A percentile compares a stretch with the other conserved stretches of the same genome.
These are phyloP conservation scores for Yarrowia yakushimensis DNA, from an alignment of 805 yeast genomes.

Conservation along the genomic window DNA sequence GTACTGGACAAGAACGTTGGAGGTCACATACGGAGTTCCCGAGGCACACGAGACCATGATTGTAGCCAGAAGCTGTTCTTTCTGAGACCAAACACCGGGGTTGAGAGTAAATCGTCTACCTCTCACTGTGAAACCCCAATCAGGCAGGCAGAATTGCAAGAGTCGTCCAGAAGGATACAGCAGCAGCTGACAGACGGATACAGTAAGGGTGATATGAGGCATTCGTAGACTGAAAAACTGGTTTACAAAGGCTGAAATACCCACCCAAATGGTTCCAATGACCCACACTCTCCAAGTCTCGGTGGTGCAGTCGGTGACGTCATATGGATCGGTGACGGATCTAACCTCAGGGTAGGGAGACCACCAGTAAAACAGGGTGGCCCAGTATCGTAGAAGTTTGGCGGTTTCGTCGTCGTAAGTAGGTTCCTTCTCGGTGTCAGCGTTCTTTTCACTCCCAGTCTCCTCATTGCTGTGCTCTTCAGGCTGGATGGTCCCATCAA, in stretches of 20 bases:
- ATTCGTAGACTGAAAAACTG: constrained; percentile 49
- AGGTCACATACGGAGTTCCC: constrained; percentile 39
- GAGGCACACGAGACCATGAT: constrained; percentile 39
- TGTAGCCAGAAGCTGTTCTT: constrained; percentile 61
- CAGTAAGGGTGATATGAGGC: constrained; percentile 49
- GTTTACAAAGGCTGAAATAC: constrained; percentile 31
- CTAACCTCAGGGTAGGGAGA: constrained; percentile 68
- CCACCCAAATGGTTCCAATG: constrained; percentile 37
- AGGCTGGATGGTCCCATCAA: not conserved
- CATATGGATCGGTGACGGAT: constrained; percentile 53
- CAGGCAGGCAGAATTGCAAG: constrained; percentile 28
- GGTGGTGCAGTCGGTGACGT: constrained; percentile 46
- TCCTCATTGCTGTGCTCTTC: not conserved
- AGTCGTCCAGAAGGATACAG: constrained; percentile 53
- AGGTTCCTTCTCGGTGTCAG: not conserved
- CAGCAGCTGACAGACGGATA: constrained; percentile 53
- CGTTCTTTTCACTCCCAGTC: not conserved
- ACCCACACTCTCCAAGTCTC: constrained; percentile 48
- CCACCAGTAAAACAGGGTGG: constrained; percentile 9
- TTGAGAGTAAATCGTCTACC: constrained; percentile 41
- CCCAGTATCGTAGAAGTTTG: not conserved
- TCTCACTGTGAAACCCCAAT: constrained; percentile 38
- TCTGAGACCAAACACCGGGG: constrained; percentile 57
- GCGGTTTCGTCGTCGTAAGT: not conserved
- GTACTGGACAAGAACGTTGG: constrained; percentile 24